Conservation (phyloP, 768 basidiomycete species). For the Panaeolus papilionaceus region DNA sequence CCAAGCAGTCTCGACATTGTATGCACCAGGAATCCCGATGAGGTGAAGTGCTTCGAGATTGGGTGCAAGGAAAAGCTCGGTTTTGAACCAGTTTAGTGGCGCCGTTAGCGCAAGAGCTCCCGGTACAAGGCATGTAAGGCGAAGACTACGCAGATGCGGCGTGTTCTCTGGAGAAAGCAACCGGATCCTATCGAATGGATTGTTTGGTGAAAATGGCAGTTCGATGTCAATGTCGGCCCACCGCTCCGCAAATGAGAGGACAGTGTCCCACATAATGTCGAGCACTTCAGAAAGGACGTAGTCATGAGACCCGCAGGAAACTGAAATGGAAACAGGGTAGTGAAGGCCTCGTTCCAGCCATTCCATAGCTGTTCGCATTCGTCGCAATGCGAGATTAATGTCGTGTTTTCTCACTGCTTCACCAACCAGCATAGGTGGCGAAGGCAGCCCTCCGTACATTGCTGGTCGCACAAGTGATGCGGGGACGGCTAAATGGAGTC, state of each 20-base stretch:
- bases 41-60: not conserved
- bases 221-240: constrained; percentile 8
- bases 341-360: constrained; percentile 3
- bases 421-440: not conserved
- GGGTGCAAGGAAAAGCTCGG: not conserved
- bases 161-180: not conserved
- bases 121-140: not conserved
- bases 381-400: not conserved
- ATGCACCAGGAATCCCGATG: not conserved
- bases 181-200: not conserved
- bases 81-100: not conserved
- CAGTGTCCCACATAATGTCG: constrained; percentile 5
- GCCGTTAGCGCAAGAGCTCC: not conserved
- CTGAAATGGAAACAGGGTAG: constrained; percentile 5
- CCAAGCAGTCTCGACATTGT: not conserved
- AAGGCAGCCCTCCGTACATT: not conserved
- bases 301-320: not conserved
- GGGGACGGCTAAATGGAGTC: constrained; percentile 1
- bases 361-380: not conserved
- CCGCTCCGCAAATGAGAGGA: not conserved
- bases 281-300: not conserved
- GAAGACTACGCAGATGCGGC: not conserved
- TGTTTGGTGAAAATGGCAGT: not conserved
- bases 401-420: not conserved
- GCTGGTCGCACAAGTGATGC: not conserved